Base-by-base conservation (phyloP, 345 rosid species). In the Bruguiera gymnorhiza region DNA sequence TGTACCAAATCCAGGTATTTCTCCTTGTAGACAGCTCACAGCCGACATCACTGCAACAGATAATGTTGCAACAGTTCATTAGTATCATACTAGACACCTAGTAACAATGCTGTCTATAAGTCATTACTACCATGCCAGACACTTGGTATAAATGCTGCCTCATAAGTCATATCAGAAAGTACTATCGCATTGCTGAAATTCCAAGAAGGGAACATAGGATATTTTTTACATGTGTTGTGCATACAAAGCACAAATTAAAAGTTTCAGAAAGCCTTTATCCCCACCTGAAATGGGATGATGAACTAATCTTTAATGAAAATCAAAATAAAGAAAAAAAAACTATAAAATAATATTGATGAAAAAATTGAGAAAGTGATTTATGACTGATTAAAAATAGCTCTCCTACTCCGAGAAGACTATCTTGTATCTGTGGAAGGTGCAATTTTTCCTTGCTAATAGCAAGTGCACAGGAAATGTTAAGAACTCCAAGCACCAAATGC, bases 31-130 rank as follows among this genome's bases (percentile, higher is more conserved):
- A 75, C 99, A 97, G 75, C 98, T 94, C 75, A 89, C 88, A 71
- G 98, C 98, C 62, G 96, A 94, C 96, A 94, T 91, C 80, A 94
- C 96, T 94, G 85, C 88, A 85, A 67, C 26, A 68, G 27, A 6
- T 50, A 80, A 52, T 16, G 55, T 27, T 54, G 72, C 36, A 36
- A 54, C 39, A 60, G 50, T 50, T 52, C 1, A 68, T 68, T 39
- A 70, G 74, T 24, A 7, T 34, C 51, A 61, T 37, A 16, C 18
- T 31, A 32, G 63, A 29, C 27, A 66, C 9, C 31, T 50, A 19
- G 29, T 67, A 50, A 55, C 53, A 55, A 57, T 19, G 20, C n/a
- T 31, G 54, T 50, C 53, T 36, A 55, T n/a, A 58, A 52, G 23
- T 21, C 43, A 37, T 37, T 37, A 37, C 2, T 37, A 37, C 43